These are phyloP conservation scores for Globisporangium sylvaticum DNA, from an alignment of 352 stramenopile genomes.

Conservation along the genomic window DNA sequence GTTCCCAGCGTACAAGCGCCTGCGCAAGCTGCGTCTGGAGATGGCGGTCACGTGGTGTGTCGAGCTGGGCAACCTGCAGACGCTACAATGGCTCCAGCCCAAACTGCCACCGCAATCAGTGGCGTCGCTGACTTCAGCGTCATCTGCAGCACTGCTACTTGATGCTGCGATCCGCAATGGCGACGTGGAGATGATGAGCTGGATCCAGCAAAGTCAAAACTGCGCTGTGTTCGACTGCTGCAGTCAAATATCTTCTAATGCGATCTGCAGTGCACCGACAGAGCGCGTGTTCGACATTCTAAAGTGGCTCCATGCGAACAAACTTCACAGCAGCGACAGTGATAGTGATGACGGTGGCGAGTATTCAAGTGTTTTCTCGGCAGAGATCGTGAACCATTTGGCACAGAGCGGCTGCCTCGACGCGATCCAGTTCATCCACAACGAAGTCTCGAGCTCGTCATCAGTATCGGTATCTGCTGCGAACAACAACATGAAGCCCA, in stretches of 20 bases:
- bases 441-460: background rate
- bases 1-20: background rate
- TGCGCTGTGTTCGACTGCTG: background rate
- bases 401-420: background rate
- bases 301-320: background rate
- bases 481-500: background rate
- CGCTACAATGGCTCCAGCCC: background rate
- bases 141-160: background rate
- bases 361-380: background rate
- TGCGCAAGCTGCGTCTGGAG: constrained; percentile 1
- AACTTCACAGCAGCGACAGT: background rate
- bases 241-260: background rate
- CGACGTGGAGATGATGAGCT: constrained; percentile 6
- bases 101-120: background rate
- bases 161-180: background rate
- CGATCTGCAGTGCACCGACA: background rate
- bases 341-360: background rate
- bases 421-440: constrained; percentile 3
- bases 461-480: background rate
- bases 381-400: background rate
- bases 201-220: constrained; percentile 3
- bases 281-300: background rate
- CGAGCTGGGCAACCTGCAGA: background rate
- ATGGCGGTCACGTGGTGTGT: constrained; percentile 1
- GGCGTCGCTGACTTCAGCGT: background rate